Evolutionary conservation across 345 rosid species (phyloP).

Genomic region (Citrus sinensis): DVS_A1.0 CM039165.1:36743501-36744000

Average conservation of each 20-base stretch:
- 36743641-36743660: slow-evolving; percentile 42
- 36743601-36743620: slow-evolving; percentile 42
- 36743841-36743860: slow-evolving; percentile 45
- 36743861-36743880: slow-evolving; percentile 68
- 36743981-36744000: slow-evolving; percentile 52
- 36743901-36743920: slow-evolving; percentile 57
- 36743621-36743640: slow-evolving; percentile 35
- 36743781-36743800: slow-evolving; percentile 12
- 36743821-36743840: slow-evolving; percentile 42
- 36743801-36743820: slow-evolving; percentile 43
- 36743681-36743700: slow-evolving; percentile 65
- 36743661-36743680: slow-evolving; percentile 70
- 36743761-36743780: slow-evolving; percentile 49
- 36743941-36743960: slow-evolving; percentile 32
- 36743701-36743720: slow-evolving; percentile 43
- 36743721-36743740: slow-evolving; percentile 21
- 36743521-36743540: slow-evolving; percentile 7
- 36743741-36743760: slow-evolving; percentile 44
- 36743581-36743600: slow-evolving; percentile 48
- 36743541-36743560: slow-evolving; percentile 34
- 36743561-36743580: slow-evolving; percentile 55
- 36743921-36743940: slow-evolving; percentile 39
- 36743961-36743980: slow-evolving; percentile 32
- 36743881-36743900: slow-evolving; percentile 62
- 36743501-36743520: slow-evolving; percentile 44